Evolutionary conservation across 2,329 filamentous ascomycete genomes (phyloP).

Genomic region (Trichoderma harzianum): DNA sequence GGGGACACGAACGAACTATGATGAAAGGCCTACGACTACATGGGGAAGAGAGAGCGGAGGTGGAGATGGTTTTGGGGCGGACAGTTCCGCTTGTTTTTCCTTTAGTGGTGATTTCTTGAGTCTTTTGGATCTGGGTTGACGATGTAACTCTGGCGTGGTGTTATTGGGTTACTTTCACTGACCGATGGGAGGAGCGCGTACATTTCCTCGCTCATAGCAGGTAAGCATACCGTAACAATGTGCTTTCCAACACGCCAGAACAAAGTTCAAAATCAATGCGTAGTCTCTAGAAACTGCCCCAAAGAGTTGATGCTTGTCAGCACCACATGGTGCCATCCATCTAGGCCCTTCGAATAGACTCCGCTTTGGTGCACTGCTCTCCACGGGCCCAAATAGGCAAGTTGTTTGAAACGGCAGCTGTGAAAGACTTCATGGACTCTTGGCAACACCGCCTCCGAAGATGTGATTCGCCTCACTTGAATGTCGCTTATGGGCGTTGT

Average conservation of each 20-base stretch:
- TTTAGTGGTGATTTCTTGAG: background rate
- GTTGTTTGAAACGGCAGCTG: conserved; percentile 8
- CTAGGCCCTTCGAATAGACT: background rate
- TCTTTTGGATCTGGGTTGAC: background rate
- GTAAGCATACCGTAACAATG: background rate
- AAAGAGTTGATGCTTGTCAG: background rate
- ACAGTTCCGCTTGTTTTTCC: background rate
- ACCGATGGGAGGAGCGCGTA: background rate
- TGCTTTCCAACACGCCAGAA: background rate
- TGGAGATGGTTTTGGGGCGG: background rate
- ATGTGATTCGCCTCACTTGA: no score
- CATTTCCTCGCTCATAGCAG: background rate
- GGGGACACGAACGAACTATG: background rate
- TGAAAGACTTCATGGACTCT: background rate
- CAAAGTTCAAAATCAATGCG: background rate
- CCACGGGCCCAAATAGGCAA: conserved; percentile 1
- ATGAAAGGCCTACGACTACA: background rate
- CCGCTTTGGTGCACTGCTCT: background rate
- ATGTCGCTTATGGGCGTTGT: background rate
- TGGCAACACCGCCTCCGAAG: background rate
- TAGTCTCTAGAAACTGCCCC: background rate
- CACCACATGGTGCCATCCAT: background rate
- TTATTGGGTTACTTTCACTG: background rate
- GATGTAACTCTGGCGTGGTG: background rate
- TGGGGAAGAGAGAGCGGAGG: background rate